These are phyloP conservation scores for Sphaerostilbella broomeana DNA, from an alignment of 2,329 filamentous ascomycete species.

Conservation along the genomic window DNA sequence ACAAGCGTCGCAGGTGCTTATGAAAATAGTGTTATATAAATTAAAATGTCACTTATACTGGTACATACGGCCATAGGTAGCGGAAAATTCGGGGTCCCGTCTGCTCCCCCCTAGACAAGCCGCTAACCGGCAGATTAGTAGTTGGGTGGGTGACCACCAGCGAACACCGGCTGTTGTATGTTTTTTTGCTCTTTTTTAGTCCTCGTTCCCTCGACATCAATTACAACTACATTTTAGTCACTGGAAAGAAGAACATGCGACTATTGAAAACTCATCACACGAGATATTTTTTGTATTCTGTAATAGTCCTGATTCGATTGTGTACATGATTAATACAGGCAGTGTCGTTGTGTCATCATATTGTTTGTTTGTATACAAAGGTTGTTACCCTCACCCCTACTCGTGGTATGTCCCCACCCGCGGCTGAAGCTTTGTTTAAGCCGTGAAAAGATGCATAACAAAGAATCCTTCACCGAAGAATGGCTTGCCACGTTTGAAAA, in stretches of 20 bases:
- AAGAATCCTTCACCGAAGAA: no score
- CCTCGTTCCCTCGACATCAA: no score
- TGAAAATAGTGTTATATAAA: no score
- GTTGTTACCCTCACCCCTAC: no score
- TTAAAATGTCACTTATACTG: no score
- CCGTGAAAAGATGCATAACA: no score
- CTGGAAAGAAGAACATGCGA: background rate
- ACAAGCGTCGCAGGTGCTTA: no score
- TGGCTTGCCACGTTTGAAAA: no score
- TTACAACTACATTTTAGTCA: no score
- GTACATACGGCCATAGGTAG: no score
- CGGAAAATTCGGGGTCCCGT: background rate
- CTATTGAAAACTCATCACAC: background rate
- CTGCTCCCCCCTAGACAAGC: background rate
- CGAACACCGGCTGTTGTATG: constrained; percentile 1
- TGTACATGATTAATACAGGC: background rate
- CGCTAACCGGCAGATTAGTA: background rate
- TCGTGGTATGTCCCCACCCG: no score
- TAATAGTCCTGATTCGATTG: background rate
- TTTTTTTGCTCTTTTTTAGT: background rate
- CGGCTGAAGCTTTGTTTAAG: no score
- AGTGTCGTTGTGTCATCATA: background rate
- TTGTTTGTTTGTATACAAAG: constrained; percentile 33
- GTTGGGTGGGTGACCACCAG: background rate
- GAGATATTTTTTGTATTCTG: background rate